These are phyloP conservation scores for Penicillium nucicola DNA, from an alignment of 495 filamentous ascomycete species.

Conservation along the genomic window DNA sequence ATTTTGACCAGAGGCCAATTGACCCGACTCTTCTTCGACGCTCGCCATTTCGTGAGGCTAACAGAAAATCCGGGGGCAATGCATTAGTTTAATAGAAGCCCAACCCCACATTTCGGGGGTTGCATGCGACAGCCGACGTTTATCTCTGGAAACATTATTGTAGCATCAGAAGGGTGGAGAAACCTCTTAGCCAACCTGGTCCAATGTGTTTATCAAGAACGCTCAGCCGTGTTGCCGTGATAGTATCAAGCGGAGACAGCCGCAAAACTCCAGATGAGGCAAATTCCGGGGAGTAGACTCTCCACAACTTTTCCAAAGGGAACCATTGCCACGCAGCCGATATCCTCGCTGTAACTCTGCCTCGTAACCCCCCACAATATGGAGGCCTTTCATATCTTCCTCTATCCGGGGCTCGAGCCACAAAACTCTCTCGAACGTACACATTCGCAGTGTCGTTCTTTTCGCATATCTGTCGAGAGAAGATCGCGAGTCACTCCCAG, in stretches of 20 bases:
- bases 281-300: conserved; percentile 8
- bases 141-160: not conserved
- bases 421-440: not conserved
- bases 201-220: not conserved
- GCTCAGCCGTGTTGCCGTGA: not conserved
- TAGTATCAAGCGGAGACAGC: not conserved
- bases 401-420: not conserved
- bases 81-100: too few relatives aligned
- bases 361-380: conserved; percentile 6
- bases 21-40: not conserved
- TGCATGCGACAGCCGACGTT: too few relatives aligned
- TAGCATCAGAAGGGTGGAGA: not conserved
- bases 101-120: too few relatives aligned
- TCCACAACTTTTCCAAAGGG: conserved; percentile 1
- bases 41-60: conserved; percentile 9
- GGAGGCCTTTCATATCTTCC: not conserved
- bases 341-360: conserved; percentile 9
- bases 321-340: conserved; percentile 1
- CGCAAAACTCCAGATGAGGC: conserved; percentile 9
- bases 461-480: not conserved
- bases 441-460: not conserved
- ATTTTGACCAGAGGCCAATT: not conserved
- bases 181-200: not conserved
- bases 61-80: too few relatives aligned
- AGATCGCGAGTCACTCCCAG: too few relatives aligned